These are phyloP conservation scores for Sarcomyxa edulis DNA, from an alignment of 768 basidiomycete genomes.

Conservation along the genomic window DNA sequence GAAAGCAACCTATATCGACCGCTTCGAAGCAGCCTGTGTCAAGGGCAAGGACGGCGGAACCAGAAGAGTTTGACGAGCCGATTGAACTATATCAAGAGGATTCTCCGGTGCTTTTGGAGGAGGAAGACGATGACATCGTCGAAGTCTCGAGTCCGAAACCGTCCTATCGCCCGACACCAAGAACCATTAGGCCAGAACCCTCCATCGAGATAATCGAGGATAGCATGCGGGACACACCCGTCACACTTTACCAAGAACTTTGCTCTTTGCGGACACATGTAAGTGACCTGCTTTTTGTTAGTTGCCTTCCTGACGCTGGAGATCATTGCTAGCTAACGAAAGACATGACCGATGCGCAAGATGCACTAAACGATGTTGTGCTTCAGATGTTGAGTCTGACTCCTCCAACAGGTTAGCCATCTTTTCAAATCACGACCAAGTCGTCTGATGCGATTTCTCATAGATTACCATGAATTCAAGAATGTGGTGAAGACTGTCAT, in stretches of 20 bases:
- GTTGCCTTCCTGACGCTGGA: too few species aligned
- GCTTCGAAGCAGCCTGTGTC: slow-evolving; percentile 13
- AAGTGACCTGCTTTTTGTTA: slow-evolving; percentile 12
- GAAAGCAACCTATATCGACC: slow-evolving; percentile 13
- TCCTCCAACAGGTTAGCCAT: slow-evolving; percentile 33
- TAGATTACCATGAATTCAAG: slow-evolving; percentile 33
- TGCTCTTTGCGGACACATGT: slow-evolving; percentile 16
- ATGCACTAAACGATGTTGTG: slow-evolving; percentile 4
- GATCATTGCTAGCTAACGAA: too few species aligned
- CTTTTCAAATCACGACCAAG: neutral
- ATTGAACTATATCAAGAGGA: slow-evolving; percentile 29
- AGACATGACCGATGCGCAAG: slow-evolving; percentile 4
- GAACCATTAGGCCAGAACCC: slow-evolving; percentile 2
- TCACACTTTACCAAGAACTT: slow-evolving; percentile 19
- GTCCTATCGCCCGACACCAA: slow-evolving; percentile 5
- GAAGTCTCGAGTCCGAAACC: slow-evolving; percentile 4
- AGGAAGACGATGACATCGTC: slow-evolving; percentile 19
- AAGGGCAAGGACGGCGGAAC: slow-evolving; percentile 17
- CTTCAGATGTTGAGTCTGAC: slow-evolving; percentile 12
- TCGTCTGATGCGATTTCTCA: neutral
- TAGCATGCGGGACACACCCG: slow-evolving; percentile 13
- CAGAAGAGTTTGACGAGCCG: slow-evolving; percentile 23
- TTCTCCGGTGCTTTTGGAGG: slow-evolving; percentile 10
- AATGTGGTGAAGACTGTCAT: slow-evolving; percentile 31
- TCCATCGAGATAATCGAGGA: slow-evolving; percentile 11